Percentiles rank a stretch among this genome's conserved stretches.
phyloP scores from a whole-genome alignment of 2,329 filamentous ascomycete species.

The Plectosphaerella plurivora region DNA sequence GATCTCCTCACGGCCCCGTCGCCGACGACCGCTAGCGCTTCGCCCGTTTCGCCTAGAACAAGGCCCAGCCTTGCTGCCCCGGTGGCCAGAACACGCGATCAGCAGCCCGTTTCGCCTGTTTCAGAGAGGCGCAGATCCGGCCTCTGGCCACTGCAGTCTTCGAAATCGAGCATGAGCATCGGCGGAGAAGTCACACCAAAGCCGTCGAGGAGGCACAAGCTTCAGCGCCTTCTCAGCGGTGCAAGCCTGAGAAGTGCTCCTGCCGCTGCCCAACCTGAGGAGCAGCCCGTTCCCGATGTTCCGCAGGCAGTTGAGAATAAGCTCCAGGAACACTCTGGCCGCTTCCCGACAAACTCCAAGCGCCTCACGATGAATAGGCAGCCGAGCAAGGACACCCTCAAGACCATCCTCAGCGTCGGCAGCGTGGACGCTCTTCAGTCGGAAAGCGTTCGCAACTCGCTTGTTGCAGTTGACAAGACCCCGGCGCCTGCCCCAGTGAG shows the following conservation, averaged over 20 bases:
- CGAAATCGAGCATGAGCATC: conserved; percentile 25
- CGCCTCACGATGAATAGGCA: conserved; percentile 31
- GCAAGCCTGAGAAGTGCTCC: conserved; percentile 20
- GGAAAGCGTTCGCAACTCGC: not conserved
- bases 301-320: conserved; percentile 29
- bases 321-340: conserved; percentile 26
- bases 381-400: conserved; percentile 41
- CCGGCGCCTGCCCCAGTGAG: not conserved
- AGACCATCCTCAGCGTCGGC: conserved; percentile 46
- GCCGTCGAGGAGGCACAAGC: conserved; percentile 24
- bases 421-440: conserved; percentile 28
- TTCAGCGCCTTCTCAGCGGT: conserved; percentile 34
- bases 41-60: not conserved
- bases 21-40: not conserved
- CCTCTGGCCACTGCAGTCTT: not conserved
- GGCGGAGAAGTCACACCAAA: conserved; percentile 18
- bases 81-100: not conserved
- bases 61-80: not conserved
- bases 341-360: conserved; percentile 28
- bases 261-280: conserved; percentile 23
- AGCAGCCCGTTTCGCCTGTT: not conserved
- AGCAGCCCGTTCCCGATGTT: conserved; percentile 28
- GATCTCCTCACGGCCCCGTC: not conserved
- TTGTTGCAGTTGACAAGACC: not conserved
- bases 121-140: not conserved